Evolutionary conservation across 2,329 filamentous ascomycete species (phyloP), one percentile per base, ranked within the genome.

Genomic region (Diaporthe australafricana): DNA sequence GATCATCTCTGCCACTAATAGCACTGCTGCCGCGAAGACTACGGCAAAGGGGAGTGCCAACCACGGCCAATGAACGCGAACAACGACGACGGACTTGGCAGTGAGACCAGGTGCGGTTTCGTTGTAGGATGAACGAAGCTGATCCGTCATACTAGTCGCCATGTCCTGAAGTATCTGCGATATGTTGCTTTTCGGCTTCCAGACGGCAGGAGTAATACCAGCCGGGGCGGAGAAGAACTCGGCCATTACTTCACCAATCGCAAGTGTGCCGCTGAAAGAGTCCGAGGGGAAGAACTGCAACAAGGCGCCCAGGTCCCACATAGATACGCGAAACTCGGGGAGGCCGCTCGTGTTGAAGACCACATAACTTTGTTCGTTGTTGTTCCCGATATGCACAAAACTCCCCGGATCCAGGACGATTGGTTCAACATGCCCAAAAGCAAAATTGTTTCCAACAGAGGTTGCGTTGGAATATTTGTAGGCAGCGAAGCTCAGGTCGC

Each of bases 221-320:
- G 57, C 57, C 22, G 57, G n/a, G n/a, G n/a, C n/a, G n/a, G n/a
- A 62, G 25, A 45, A 62, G 5, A 8, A 9, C 1, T 38, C 57
- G 8, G 56, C 38, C 1, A 1, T 3, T n/a, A n/a, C n/a, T n/a
- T 62, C 57, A 20, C 57, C 57, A 20, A 14, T 9, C 6, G 57
- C 57, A 5, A 62, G 25, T 5, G 30, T 62, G 5, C 57, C 57
- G 57, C 57, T 62, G 57, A 62, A 62, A 20, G 45, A 40, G 40
- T 62, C 57, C 5, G 57, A 62, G 17, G 57, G 57, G 25, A 62
- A 62, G 57, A 62, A 62, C n/a, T 62, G 47, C 2, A 62, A 40
- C 40, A 62, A 27, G 40, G 57, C 57, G 20, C 57, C 57, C 25
- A 62, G 57, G 20, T 62, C 57, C 57, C 57, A 62, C 5, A 62